Base-by-base conservation (phyloP, 805 yeast genomes). In the Blastobotrys muscicola region DNA sequence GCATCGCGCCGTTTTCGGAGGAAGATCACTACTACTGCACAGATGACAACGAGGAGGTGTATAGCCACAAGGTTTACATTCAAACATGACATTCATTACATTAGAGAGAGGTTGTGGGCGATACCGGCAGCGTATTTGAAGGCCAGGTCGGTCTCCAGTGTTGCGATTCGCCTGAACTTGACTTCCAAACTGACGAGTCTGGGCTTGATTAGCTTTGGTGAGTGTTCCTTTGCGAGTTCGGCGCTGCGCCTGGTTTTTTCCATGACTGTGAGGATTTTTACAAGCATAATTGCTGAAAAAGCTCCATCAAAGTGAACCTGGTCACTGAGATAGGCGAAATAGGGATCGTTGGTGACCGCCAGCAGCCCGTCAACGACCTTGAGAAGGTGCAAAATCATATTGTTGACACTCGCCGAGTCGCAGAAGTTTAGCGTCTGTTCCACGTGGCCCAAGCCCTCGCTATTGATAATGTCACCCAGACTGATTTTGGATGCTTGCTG, bases 301-400 rank as follows among this genome's bases (percentile, higher is more conserved):
- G 54, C 52, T 2, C 62, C 65, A 26, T 47, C 43, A 45, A 78
- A 68, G 55, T 77, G 85, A 36, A 81, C 66, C 60, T 79, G 85
- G 62, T 82, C 87, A 9, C 84, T 76, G n/a, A 82, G 66, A 53
- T 75, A 77, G 0, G 82, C 80, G 61, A 82, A 82, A 53, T 76
- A 78, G 3, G 75, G 67, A 53, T 74, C 79, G 47, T 70, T 65
- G 20, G 64, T 69, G 16, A 71, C 67, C 16, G 54, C 56, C 36
- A 65, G 52, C 39, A 72, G 59, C 14, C 71, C 66, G 36, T 61
- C 65, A 1, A 77, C 58, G 3, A 75, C 65, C 37, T 65, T 60
- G 42, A 58, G 56, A 2, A 78, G 56, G 51, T 70, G 75, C 3
- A 59, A 60, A 12, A 69, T 52, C 58, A 73, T 65, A 15, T 64